These are phyloP conservation scores for Leishmania mexicana DNA, from an alignment of 208 protist genomes.

Conservation along the genomic window DNA sequence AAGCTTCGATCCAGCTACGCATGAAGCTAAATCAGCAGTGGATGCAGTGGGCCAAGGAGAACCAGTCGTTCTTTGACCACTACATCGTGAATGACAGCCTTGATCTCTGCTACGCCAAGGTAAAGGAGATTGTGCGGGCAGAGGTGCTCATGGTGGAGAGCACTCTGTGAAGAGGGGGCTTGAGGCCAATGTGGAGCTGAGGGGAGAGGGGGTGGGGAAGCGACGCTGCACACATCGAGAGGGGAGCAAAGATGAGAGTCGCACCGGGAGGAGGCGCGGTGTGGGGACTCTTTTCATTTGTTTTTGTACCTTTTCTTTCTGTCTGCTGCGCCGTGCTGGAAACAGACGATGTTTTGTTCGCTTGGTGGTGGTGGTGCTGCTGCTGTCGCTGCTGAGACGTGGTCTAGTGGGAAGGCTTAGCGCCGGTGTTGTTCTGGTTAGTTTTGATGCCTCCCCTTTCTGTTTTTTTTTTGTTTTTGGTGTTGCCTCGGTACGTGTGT, in stretches of 20 bases:
- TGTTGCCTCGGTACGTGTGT: not conserved
- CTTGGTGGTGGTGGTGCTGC: not conserved
- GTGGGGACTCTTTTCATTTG: not conserved
- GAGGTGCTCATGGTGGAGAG: constrained; percentile 33
- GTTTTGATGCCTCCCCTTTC: not conserved
- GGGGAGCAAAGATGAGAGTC: not conserved
- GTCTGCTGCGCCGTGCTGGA: not conserved
- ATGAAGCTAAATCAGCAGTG: constrained; percentile 56
- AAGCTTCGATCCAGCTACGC: constrained; percentile 61
- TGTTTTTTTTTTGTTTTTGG: too few species aligned
- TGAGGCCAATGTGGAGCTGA: not conserved
- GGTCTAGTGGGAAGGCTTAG: not conserved
- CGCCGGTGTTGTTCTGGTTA: not conserved
- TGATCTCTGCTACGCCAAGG: constrained; percentile 43
- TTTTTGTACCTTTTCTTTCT: not conserved
- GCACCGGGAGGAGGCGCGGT: not conserved
- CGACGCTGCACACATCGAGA: not conserved
- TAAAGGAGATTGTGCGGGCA: constrained; percentile 37
- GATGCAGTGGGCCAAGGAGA: constrained; percentile 55
- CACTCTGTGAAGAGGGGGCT: constrained; percentile 20
- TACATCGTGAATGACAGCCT: constrained; percentile 84
- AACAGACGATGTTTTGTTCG: not conserved
- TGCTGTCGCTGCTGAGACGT: not conserved
- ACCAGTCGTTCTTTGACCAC: constrained; percentile 68
- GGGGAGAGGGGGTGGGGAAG: not conserved